Conservation (phyloP, 345 rosid species). For the Syzygium aromaticum region DNA sequence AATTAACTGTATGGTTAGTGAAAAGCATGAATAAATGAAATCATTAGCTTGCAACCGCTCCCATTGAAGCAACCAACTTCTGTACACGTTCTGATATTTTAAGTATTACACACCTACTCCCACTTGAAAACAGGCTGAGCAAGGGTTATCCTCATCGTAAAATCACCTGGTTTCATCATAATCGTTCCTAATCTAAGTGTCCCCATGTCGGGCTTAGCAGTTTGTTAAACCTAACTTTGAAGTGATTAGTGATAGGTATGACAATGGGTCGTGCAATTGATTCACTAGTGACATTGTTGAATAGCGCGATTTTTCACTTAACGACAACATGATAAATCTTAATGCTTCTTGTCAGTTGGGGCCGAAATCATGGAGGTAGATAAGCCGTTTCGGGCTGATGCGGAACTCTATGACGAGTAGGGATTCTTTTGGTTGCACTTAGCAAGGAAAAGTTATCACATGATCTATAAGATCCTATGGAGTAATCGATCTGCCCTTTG, state of each 20-base stretch:
- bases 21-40: not conserved
- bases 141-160: not conserved
- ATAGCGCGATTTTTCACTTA: not conserved
- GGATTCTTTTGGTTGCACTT: not conserved
- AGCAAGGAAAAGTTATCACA: not conserved
- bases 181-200: not conserved
- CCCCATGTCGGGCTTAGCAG: not conserved
- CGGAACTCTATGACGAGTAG: not conserved
- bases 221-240: not conserved
- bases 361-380: not conserved
- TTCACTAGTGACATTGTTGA: not conserved
- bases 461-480: too few relatives aligned
- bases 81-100: not conserved
- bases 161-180: not conserved
- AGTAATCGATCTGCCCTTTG: not conserved
- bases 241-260: not conserved
- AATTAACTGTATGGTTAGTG: not conserved
- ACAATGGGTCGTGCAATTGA: not conserved
- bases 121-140: not conserved
- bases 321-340: not conserved
- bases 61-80: not conserved
- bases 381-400: not conserved
- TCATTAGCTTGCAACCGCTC: not conserved
- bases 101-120: not conserved
- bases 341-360: not conserved